These are phyloP conservation scores for Colletotrichum brevisporum DNA, from an alignment of 2,329 filamentous ascomycete species.

Conservation along the genomic window DNA sequence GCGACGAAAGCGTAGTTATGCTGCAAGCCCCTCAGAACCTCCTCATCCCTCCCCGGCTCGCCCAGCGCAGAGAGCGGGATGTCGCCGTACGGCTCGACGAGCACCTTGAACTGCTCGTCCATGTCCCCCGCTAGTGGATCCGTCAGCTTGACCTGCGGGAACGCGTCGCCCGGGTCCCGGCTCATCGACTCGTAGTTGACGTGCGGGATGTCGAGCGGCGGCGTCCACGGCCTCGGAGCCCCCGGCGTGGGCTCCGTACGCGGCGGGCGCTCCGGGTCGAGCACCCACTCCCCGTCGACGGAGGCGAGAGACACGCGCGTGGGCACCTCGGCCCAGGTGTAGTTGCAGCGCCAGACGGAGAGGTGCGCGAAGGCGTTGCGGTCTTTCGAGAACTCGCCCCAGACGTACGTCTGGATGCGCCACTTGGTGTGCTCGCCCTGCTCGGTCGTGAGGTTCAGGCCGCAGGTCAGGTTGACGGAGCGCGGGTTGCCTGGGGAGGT, in stretches of 20 bases:
- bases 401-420: not conserved
- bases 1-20: conserved; percentile 1
- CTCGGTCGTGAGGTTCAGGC: not conserved
- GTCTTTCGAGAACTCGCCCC: not conserved
- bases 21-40: not conserved
- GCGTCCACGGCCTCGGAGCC: not conserved
- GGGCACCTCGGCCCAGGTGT: conserved; percentile 3
- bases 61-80: not conserved
- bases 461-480: not conserved
- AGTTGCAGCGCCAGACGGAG: conserved; percentile 4
- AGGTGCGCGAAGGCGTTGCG: not conserved
- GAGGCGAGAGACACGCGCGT: not conserved
- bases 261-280: conserved; percentile 1
- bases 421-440: too few species aligned
- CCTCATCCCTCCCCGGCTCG: not conserved
- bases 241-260: not conserved
- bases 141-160: not conserved
- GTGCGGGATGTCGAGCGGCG: not conserved
- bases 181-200: not conserved
- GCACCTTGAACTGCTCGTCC: too few species aligned
- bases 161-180: not conserved
- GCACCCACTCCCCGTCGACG: not conserved
- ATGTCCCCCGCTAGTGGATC: too few species aligned
- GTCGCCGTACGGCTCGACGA: not conserved
- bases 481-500: not conserved